These are phyloP conservation scores for Cruciata laevipes DNA, from an alignment of 257 asterid genomes.

Conservation along the genomic window DNA sequence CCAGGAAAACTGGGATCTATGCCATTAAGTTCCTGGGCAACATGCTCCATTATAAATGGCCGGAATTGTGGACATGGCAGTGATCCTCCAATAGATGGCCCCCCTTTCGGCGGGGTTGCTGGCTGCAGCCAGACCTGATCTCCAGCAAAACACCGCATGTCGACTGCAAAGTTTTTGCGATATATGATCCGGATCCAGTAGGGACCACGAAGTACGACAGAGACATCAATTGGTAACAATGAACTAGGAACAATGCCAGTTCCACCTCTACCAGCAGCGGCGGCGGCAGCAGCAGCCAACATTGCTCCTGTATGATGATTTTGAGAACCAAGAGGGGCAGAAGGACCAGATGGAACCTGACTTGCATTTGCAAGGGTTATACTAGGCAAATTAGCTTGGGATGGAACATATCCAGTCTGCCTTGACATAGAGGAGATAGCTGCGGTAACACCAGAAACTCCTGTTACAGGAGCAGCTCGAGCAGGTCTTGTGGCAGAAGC, in stretches of 20 bases:
- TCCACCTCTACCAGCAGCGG: slow-evolving; percentile 94
- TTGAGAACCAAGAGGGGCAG: slow-evolving; percentile 50
- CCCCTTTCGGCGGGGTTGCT: slow-evolving; percentile 98
- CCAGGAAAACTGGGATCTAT: slow-evolving; percentile 80
- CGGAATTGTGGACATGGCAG: slow-evolving; percentile 99
- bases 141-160: slow-evolving; percentile 99
- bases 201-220: slow-evolving; percentile 98
- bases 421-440: slow-evolving; percentile 54
- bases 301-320: slow-evolving; percentile 50
- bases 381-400: slow-evolving; percentile 47
- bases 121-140: slow-evolving; percentile 99
- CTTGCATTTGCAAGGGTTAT: slow-evolving; percentile 39
- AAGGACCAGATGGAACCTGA: slow-evolving; percentile 59
- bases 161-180: slow-evolving; percentile 94
- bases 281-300: slow-evolving; percentile 79
- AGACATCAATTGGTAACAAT: slow-evolving; percentile 92
- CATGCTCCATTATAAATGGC: slow-evolving; percentile 98
- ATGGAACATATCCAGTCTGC: slow-evolving; percentile 54
- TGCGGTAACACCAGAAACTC: slow-evolving; percentile 55
- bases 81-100: slow-evolving; percentile 88
- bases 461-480: slow-evolving; percentile 98
- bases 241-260: slow-evolving; percentile 99
- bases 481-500: slow-evolving; percentile 99
- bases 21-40: slow-evolving; percentile 96
- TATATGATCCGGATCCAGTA: slow-evolving; percentile 96